These are phyloP conservation scores for Neofusicoccum sp. DNA, from an alignment of 2,329 filamentous ascomycete genomes.

Conservation along the genomic window DNA sequence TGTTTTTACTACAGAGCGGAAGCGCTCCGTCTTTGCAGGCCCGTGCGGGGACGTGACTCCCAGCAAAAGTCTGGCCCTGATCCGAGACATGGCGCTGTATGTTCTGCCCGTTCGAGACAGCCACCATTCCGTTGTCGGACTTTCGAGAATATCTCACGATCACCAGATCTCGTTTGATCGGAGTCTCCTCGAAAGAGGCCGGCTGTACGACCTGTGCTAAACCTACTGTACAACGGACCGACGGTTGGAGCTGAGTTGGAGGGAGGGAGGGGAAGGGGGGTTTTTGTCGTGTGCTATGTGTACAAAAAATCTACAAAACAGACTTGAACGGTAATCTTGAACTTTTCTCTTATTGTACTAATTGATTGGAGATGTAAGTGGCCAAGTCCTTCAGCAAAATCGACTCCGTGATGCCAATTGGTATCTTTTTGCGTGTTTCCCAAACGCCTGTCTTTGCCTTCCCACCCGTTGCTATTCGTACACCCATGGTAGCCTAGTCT, in stretches of 20 bases:
- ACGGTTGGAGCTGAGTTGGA: too few relatives aligned
- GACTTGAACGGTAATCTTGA: too few relatives aligned
- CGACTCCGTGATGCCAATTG: conserved; percentile 9
- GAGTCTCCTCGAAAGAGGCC: not conserved
- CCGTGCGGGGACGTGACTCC: too few relatives aligned
- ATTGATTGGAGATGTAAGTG: conserved; percentile 14
- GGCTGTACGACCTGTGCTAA: not conserved
- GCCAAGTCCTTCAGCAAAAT: not conserved
- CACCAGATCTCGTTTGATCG: not conserved
- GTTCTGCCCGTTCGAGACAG: conserved; percentile 7
- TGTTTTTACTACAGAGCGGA: too few relatives aligned
- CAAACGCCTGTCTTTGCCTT: not conserved
- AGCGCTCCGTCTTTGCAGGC: too few relatives aligned
- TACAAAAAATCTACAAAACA: too few relatives aligned
- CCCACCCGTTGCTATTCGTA: conserved; percentile 1
- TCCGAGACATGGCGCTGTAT: conserved; percentile 7
- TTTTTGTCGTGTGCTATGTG: too few relatives aligned
- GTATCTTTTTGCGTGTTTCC: conserved; percentile 5
- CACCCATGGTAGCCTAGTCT: not conserved
- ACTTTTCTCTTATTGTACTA: not conserved
- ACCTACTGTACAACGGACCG: not conserved
- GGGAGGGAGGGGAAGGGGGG: not conserved
- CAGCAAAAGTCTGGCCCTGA: not conserved
- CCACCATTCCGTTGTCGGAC: not conserved
- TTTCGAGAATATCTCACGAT: conserved; percentile 7